Evolutionary conservation across 2,329 filamentous ascomycete genomes (phyloP).

Genomic region (Talaromyces sp.): DNA sequence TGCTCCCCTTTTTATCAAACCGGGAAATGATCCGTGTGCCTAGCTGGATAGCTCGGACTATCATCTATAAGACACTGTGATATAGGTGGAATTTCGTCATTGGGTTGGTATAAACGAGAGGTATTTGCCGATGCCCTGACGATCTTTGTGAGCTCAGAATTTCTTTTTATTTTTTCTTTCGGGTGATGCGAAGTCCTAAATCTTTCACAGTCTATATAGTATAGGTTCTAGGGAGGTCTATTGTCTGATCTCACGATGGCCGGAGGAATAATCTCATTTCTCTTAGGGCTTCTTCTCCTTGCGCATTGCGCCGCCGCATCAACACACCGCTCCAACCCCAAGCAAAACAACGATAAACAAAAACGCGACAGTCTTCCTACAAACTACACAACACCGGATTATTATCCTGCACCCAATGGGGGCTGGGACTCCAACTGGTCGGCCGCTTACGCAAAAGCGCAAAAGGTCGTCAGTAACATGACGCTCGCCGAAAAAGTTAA

Average conservation of each 20-base stretch:
- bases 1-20: neutral
- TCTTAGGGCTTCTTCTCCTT: conserved; percentile 1
- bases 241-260: neutral
- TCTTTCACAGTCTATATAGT: too few relatives aligned
- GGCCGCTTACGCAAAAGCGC: conserved; percentile 68
- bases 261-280: neutral
- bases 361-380: conserved; percentile 15
- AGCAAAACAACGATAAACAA: neutral
- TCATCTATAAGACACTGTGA: neutral
- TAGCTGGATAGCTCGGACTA: neutral
- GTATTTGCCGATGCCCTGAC: conserved; percentile 1
- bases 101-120: neutral
- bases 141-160: neutral
- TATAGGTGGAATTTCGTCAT: neutral
- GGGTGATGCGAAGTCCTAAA: neutral
- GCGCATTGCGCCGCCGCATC: neutral
- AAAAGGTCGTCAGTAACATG: conserved; percentile 68
- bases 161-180: neutral
- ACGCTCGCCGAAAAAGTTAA: conserved; percentile 80
- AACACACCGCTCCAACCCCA: neutral
- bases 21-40: neutral
- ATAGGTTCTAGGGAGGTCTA: neutral
- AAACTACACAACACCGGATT: conserved; percentile 50
- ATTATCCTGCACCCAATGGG: conserved; percentile 70
- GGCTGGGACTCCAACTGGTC: conserved; percentile 70